Percentiles rank a stretch among this genome's conserved stretches.
phyloP scores from a whole-genome alignment of 495 filamentous ascomycete species.

The Penicillium mononematosum region DNA sequence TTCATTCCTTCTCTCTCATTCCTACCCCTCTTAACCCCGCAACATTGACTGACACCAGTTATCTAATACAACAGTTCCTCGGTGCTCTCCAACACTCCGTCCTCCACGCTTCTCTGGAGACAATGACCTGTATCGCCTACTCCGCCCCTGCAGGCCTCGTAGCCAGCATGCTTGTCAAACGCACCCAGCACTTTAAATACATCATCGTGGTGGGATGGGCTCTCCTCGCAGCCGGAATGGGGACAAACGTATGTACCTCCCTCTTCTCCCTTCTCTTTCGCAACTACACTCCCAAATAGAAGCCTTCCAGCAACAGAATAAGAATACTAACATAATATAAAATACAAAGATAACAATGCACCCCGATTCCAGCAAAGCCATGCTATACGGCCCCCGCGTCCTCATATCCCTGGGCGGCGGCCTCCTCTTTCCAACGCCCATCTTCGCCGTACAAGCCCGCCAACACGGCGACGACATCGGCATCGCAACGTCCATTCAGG shows the following conservation, averaged over 20 bases:
- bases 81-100: slow-evolving; percentile 12
- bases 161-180: slow-evolving; percentile 16
- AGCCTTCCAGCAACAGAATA: neutral
- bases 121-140: slow-evolving; percentile 17
- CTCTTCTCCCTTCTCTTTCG: neutral
- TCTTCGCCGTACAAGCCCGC: neutral
- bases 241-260: slow-evolving; percentile 8
- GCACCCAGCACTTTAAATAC: slow-evolving; percentile 16
- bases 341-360: neutral
- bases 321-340: neutral
- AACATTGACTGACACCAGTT: neutral
- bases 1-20: neutral
- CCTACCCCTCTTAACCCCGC: too few relatives aligned
- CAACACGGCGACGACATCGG: neutral
- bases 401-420: neutral
- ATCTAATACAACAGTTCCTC: slow-evolving; percentile 9
- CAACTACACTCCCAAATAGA: neutral
- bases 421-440: neutral
- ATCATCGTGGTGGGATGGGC: slow-evolving; percentile 16
- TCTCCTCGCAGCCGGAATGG: slow-evolving; percentile 15
- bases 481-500: neutral
- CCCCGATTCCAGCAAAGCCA: neutral
- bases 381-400: neutral
- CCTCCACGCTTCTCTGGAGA: slow-evolving; percentile 14
- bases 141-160: slow-evolving; percentile 14